phyloP scores from a whole-genome alignment of 163 green algal genomes.

The Chlorella variabilis region DNA sequence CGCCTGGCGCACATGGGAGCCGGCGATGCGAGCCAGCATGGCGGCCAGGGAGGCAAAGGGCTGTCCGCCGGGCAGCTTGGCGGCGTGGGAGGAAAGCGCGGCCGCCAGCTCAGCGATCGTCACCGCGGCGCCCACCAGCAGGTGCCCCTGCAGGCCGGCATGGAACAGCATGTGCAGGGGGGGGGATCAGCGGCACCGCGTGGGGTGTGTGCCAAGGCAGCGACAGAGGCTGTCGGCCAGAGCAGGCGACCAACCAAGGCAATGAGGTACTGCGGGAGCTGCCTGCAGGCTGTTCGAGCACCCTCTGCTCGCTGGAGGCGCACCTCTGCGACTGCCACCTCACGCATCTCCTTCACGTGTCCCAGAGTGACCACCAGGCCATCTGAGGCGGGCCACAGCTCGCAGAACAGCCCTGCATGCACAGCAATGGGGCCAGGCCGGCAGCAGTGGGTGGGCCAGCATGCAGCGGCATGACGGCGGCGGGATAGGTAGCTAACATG shows the following conservation, averaged over 20 bases:
- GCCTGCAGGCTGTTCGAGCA: too few relatives aligned
- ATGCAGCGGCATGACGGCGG: too few relatives aligned
- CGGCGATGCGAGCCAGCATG: constrained; percentile 73
- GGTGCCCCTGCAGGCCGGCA: neutral
- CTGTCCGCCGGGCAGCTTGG: neutral
- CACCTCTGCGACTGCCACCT: neutral
- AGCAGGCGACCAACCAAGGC: too few relatives aligned
- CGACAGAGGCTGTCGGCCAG: too few relatives aligned
- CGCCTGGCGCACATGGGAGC: constrained; percentile 62
- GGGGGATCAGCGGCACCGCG: too few relatives aligned
- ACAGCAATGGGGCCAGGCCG: neutral
- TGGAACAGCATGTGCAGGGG: neutral
- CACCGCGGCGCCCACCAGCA: constrained; percentile 53
- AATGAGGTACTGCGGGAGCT: too few relatives aligned
- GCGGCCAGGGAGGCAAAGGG: constrained; percentile 44
- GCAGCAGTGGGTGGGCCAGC: too few relatives aligned
- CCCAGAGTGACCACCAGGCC: constrained; percentile 5
- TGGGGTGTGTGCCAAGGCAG: too few relatives aligned
- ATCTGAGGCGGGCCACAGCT: neutral
- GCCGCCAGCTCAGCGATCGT: constrained; percentile 51
- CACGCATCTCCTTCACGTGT: neutral
- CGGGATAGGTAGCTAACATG: too few relatives aligned
- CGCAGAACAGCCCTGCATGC: constrained; percentile 6
- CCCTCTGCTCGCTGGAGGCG: too few relatives aligned
- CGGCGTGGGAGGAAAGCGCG: neutral